A percentile compares a stretch with the other conserved stretches of the same genome.
Evolutionary conservation across 192 early-diverging fungal species (phyloP).

Genomic region (Entomortierella chlamydospora): DNA sequence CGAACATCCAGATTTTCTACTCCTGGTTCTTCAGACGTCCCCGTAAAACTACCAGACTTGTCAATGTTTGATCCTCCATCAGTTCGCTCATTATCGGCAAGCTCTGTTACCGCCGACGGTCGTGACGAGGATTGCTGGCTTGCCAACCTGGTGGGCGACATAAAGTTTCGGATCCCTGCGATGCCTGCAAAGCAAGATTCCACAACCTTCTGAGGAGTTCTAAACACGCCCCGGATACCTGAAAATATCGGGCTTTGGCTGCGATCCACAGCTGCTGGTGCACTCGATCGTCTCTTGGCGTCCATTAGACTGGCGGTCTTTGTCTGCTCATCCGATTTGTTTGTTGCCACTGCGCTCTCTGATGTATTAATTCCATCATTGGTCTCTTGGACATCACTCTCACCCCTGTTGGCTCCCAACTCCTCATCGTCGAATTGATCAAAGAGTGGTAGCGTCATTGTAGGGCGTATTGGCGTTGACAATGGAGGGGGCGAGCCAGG

Average conservation of each 20-base stretch:
- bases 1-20: slow-evolving; percentile 13
- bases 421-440: background rate
- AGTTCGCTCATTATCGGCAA: no score
- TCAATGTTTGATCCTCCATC: background rate
- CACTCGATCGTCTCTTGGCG: slow-evolving; percentile 14
- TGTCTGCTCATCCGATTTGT: background rate
- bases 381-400: background rate
- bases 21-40: background rate
- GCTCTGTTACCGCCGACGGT: background rate
- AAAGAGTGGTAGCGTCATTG: background rate
- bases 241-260: slow-evolving; percentile 27
- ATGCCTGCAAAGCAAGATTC: slow-evolving; percentile 30
- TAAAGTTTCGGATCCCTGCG: slow-evolving; percentile 22
- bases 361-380: background rate
- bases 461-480: background rate
- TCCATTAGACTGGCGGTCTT: background rate
- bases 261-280: slow-evolving; percentile 16
- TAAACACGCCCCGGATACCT: slow-evolving; percentile 26
- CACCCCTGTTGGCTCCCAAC: background rate
- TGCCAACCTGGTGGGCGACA: slow-evolving; percentile 6
- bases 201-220: slow-evolving; percentile 35
- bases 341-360: background rate
- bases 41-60: background rate
- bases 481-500: background rate
- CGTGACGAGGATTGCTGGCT: background rate